phyloP scores from a whole-genome alignment of 2,329 filamentous ascomycete species.

The Claviceps sp. region DNA sequence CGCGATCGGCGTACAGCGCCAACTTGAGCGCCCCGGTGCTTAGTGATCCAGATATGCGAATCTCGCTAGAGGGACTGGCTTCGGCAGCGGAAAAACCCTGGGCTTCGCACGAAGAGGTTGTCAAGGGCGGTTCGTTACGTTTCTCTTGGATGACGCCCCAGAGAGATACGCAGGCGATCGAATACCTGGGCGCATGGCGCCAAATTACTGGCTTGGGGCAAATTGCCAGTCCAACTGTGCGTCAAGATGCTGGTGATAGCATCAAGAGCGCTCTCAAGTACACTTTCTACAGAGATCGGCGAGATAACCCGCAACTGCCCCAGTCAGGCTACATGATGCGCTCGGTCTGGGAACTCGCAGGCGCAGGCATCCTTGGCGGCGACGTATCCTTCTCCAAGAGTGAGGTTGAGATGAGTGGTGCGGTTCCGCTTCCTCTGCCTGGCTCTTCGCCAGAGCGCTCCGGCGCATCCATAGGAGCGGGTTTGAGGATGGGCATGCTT shows the following conservation, averaged over 20 bases:
- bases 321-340: constrained; percentile 71
- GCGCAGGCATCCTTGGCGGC: constrained; percentile 68
- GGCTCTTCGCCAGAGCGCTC: constrained; percentile 49
- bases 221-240: constrained; percentile 67
- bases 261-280: constrained; percentile 82
- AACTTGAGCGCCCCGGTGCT: constrained; percentile 71
- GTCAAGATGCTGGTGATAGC: constrained; percentile 76
- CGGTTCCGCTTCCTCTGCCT: constrained; percentile 59
- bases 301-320: constrained; percentile 77
- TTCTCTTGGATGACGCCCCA: constrained; percentile 57
- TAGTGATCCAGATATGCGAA: constrained; percentile 68
- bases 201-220: constrained; percentile 70
- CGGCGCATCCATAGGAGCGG: constrained; percentile 71
- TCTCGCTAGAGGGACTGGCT: constrained; percentile 67
- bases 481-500: constrained; percentile 68
- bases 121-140: constrained; percentile 65
- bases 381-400: constrained; percentile 91
- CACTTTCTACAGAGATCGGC: constrained; percentile 63
- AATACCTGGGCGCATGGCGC: constrained; percentile 74
- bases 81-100: constrained; percentile 81
- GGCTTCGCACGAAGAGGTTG: constrained; percentile 84
- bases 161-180: constrained; percentile 61
- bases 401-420: constrained; percentile 71
- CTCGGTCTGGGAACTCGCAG: constrained; percentile 70
- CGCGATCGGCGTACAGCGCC: constrained; percentile 80